A percentile compares a stretch with the other conserved stretches of the same genome.
phyloP scores from a whole-genome alignment of 176 grass and related monocot genomes.

The sorghum (Sorghum bicolor) region Sorghum_bicolor_NCBIv3 NC_012879.2:61100001-61100500 shows the following conservation, averaged over 20 bases:
- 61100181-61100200: not conserved
- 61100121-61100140: not conserved
- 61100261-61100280: not conserved
- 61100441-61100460: slow-evolving; percentile 72
- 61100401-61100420: slow-evolving; percentile 21
- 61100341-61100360: not conserved
- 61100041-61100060: slow-evolving; percentile 34
- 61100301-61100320: not conserved
- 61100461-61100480: slow-evolving; percentile 89
- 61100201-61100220: not conserved
- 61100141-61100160: not conserved
- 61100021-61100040: not conserved
- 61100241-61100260: not conserved
- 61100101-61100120: slow-evolving; percentile 28
- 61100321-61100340: not conserved
- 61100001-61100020: not conserved
- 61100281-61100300: not conserved
- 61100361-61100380: not conserved
- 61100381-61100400: not conserved
- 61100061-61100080: slow-evolving; percentile 37
- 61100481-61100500: slow-evolving; percentile 83
- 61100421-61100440: slow-evolving; percentile 81
- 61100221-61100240: not conserved
- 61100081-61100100: not conserved
- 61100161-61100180: not conserved